These are phyloP conservation scores for Dactylellina cionopaga DNA, from an alignment of 2,329 filamentous ascomycete genomes.

Conservation along the genomic window DNA sequence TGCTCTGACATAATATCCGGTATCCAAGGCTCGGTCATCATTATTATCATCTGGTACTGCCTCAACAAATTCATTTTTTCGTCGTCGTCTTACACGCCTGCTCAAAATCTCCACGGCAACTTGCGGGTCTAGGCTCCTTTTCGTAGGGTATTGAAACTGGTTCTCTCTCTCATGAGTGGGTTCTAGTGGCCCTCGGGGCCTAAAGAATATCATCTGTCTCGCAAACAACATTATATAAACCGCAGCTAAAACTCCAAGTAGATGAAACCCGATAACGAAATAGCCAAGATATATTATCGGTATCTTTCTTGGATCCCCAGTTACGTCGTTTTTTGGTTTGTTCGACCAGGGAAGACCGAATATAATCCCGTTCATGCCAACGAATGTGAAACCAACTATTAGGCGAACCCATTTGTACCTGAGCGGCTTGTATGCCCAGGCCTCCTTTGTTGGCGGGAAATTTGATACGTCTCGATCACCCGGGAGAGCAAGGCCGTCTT, in stretches of 20 bases:
- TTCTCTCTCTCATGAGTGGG: background rate
- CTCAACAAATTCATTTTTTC: no score
- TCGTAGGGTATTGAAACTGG: background rate
- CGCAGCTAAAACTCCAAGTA: conserved; percentile 2
- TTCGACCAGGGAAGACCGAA: conserved; percentile 12
- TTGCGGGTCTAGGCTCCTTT: background rate
- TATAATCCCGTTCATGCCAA: background rate
- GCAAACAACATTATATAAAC: conserved; percentile 7
- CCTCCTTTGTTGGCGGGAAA: background rate
- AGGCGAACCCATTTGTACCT: background rate
- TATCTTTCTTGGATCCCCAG: background rate
- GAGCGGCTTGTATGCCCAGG: background rate
- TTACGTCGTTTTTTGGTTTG: background rate
- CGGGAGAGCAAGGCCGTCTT: background rate
- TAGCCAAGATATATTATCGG: background rate
- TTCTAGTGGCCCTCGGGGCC: background rate
- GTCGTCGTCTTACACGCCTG: background rate
- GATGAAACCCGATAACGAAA: background rate
- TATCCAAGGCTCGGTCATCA: background rate
- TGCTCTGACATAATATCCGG: conserved; percentile 6
- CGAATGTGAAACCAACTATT: background rate
- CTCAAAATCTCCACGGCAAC: background rate
- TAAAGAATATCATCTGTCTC: background rate
- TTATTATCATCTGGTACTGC: background rate
- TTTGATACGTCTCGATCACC: background rate